Conservation (phyloP, 164 flowering plant species). For the Dillenia turbinata region DNA sequence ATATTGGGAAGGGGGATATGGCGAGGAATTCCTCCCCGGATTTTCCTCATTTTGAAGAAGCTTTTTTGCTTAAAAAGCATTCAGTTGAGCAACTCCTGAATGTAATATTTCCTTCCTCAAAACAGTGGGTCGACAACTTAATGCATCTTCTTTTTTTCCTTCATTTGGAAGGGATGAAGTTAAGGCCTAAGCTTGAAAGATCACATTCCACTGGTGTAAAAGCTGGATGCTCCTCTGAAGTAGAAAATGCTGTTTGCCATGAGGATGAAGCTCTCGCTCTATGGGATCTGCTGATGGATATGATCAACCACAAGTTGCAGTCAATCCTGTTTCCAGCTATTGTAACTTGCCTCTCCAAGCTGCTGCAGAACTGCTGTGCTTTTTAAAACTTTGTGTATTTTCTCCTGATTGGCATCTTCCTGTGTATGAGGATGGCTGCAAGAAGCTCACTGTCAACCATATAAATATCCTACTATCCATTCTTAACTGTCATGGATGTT, state of each 20-base stretch:
- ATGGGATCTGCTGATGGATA: slow-evolving; percentile 62
- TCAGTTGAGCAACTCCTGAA: slow-evolving; percentile 52
- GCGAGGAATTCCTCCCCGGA: slow-evolving; percentile 34
- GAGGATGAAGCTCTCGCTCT: slow-evolving; percentile 96
- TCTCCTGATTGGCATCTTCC: slow-evolving; percentile 59
- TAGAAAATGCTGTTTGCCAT: slow-evolving; percentile 57
- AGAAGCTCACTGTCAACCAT: slow-evolving; percentile 38
- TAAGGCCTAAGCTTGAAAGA: slow-evolving; percentile 63
- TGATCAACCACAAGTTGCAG: slow-evolving; percentile 51
- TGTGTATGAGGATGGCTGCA: slow-evolving; percentile 62
- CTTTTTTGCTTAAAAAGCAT: slow-evolving; percentile 53
- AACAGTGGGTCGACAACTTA: slow-evolving; percentile 69
- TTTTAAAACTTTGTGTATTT: slow-evolving; percentile 52
- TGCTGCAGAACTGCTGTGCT: slow-evolving; percentile 60
- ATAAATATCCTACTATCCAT: slow-evolving; percentile 47
- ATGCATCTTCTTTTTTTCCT: slow-evolving; percentile 70
- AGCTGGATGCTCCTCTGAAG: slow-evolving; percentile 41
- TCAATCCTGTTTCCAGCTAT: slow-evolving; percentile 32
- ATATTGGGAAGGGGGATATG: slow-evolving; percentile 31
- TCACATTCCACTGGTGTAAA: slow-evolving; percentile 47
- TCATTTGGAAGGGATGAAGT: slow-evolving; percentile 74
- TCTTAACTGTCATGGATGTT: slow-evolving; percentile 37
- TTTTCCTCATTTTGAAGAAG: slow-evolving; percentile 34
- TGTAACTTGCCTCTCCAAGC: slow-evolving; percentile 64
- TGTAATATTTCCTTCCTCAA: slow-evolving; percentile 58